Conservation (phyloP, 2,329 filamentous ascomycete species). For the Fusarium sp. region DNA sequence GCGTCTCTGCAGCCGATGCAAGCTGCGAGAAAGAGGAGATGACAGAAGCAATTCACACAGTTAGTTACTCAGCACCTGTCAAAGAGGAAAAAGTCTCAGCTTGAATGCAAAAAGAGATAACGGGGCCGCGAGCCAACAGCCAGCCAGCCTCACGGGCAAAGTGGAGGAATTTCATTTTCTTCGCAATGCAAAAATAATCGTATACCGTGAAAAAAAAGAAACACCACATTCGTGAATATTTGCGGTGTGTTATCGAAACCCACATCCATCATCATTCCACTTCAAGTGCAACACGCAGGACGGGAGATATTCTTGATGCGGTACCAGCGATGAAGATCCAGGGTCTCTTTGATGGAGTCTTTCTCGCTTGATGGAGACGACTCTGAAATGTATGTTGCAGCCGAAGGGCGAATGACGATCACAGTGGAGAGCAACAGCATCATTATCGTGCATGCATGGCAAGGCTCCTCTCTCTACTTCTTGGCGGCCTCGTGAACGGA, state of each 20-base stretch:
- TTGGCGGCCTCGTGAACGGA: background rate
- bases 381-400: background rate
- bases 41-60: background rate
- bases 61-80: background rate
- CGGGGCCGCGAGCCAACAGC: background rate
- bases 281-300: slow-evolving; percentile 13
- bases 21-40: background rate
- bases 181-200: background rate
- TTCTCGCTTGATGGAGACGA: background rate
- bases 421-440: slow-evolving; percentile 8
- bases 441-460: slow-evolving; percentile 1
- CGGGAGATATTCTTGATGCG: background rate
- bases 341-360: slow-evolving; percentile 25
- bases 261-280: slow-evolving; percentile 14
- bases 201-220: background rate
- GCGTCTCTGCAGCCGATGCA: slow-evolving; percentile 5
- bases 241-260: slow-evolving; percentile 3
- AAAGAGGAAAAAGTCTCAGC: background rate
- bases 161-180: slow-evolving; percentile 16
- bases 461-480: background rate
- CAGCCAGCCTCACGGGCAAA: slow-evolving; percentile 8
- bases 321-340: slow-evolving; percentile 26
- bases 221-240: slow-evolving; percentile 18
- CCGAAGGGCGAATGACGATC: slow-evolving; percentile 21
- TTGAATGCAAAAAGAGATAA: background rate